Evolutionary conservation across 2,329 filamentous ascomycete species (phyloP).

Genomic region (Polytolypa hystricis): DNA sequence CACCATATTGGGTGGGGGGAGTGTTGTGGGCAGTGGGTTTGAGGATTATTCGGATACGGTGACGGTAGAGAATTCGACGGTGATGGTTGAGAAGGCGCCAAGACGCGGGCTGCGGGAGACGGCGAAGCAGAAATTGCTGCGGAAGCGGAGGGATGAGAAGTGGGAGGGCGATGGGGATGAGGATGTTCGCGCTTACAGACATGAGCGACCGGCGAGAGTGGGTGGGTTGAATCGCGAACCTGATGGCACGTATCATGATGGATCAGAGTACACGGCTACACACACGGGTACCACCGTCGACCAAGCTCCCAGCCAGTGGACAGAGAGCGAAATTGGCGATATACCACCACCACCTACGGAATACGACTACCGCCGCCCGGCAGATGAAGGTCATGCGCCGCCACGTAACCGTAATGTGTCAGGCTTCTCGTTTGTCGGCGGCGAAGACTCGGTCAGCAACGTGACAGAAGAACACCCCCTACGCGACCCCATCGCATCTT

Average conservation of each 20-base stretch:
- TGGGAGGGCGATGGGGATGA: slow-evolving; percentile 54
- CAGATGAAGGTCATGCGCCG: slow-evolving; percentile 3
- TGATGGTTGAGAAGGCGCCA: slow-evolving; percentile 31
- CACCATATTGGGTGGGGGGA: slow-evolving; percentile 78
- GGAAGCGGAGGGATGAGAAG: slow-evolving; percentile 21
- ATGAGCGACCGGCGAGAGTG: slow-evolving; percentile 75
- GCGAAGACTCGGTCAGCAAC: slow-evolving; percentile 31
- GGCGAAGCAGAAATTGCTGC: slow-evolving; percentile 35
- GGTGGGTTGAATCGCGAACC: slow-evolving; percentile 77
- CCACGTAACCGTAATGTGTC: slow-evolving; percentile 20
- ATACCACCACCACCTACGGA: too few species aligned
- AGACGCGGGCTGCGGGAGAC: slow-evolving; percentile 16
- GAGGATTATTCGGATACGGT: slow-evolving; percentile 52
- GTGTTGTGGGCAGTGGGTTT: slow-evolving; percentile 51
- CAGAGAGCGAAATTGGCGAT: slow-evolving; percentile 29
- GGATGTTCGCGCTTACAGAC: slow-evolving; percentile 71
- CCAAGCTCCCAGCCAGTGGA: slow-evolving; percentile 44
- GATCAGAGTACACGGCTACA: slow-evolving; percentile 57
- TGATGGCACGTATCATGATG: slow-evolving; percentile 77
- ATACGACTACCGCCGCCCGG: slow-evolving; percentile 13
- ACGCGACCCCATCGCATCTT: slow-evolving; percentile 3
- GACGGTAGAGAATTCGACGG: slow-evolving; percentile 32
- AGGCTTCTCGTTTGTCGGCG: slow-evolving; percentile 40
- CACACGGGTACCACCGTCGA: slow-evolving; percentile 34
- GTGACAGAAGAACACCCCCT: slow-evolving; percentile 24